phyloP scores from a whole-genome alignment of 1,284 basidiomycete species.

The Coriolopsis trogii region DNA sequence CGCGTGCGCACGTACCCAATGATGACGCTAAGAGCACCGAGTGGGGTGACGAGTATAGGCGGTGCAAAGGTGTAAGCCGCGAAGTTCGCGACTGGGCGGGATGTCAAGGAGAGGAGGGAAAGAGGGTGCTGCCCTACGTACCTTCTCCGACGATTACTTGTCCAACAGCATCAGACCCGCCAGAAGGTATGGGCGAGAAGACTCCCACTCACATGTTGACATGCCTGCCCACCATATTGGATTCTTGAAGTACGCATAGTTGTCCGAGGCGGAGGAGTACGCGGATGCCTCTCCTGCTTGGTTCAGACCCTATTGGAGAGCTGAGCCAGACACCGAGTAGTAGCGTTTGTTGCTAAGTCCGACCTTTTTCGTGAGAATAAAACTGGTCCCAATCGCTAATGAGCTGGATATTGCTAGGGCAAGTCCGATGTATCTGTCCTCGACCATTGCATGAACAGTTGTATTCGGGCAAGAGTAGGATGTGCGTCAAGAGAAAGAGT shows the following conservation, averaged over 20 bases:
- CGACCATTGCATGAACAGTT: conserved; percentile 55
- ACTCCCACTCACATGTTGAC: conserved; percentile 74
- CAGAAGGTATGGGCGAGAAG: background rate
- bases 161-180: conserved; percentile 6
- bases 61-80: conserved; percentile 98
- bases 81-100: conserved; percentile 88
- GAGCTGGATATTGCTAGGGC: conserved; percentile 83
- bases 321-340: conserved; percentile 5
- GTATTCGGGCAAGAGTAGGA: background rate
- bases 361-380: conserved; percentile 97
- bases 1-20: conserved; percentile 72
- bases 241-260: conserved; percentile 86
- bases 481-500: conserved; percentile 13
- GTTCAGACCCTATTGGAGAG: conserved; percentile 70
- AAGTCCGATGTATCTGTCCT: conserved; percentile 93
- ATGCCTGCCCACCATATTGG: conserved; percentile 99
- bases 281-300: conserved; percentile 66
- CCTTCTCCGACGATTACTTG: conserved; percentile 91
- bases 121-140: conserved; percentile 36
- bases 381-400: conserved; percentile 88
- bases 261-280: conserved; percentile 72
- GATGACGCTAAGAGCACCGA: conserved; percentile 96
- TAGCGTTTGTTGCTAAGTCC: conserved; percentile 9
- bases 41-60: conserved; percentile 94
- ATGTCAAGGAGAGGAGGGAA: too few species aligned